Conservation (phyloP, 345 rosid species). For the Salix dunnii region DNA sequence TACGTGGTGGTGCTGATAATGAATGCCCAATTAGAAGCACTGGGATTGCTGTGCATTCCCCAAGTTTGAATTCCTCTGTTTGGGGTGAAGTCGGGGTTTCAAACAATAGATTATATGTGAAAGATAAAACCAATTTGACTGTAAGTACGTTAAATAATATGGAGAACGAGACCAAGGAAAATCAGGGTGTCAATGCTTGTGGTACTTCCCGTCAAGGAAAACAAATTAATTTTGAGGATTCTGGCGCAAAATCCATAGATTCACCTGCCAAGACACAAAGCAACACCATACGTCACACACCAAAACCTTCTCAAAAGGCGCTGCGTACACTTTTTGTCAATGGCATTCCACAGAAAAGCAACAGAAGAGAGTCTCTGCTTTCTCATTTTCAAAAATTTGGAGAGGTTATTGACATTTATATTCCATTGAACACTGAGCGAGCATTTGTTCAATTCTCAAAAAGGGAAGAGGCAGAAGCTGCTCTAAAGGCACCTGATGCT, state of each 20-base stretch:
- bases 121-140: conserved; percentile 52
- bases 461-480: conserved; percentile 96
- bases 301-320: conserved; percentile 79
- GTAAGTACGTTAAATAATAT: conserved; percentile 37
- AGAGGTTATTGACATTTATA: conserved; percentile 78
- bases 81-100: conserved; percentile 69
- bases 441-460: conserved; percentile 96
- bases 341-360: conserved; percentile 72
- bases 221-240: conserved; percentile 35
- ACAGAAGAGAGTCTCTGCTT: conserved; percentile 75
- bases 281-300: conserved; percentile 35
- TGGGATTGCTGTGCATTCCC: conserved; percentile 36
- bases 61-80: conserved; percentile 46
- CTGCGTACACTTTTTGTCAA: conserved; percentile 80
- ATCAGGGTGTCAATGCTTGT: conserved; percentile 34
- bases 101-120: conserved; percentile 42
- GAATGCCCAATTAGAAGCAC: conserved; percentile 35
- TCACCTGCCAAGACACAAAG: conserved; percentile 42
- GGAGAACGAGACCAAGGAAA: conserved; percentile 56
- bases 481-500: conserved; percentile 92
- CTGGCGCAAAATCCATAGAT: conserved; percentile 35
- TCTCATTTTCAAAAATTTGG: conserved; percentile 93
- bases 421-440: conserved; percentile 69
- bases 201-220: conserved; percentile 48
- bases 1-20: conserved; percentile 36